Base-by-base conservation (phyloP, 768 basidiomycete genomes). In the Termitomyces sp. region DNA sequence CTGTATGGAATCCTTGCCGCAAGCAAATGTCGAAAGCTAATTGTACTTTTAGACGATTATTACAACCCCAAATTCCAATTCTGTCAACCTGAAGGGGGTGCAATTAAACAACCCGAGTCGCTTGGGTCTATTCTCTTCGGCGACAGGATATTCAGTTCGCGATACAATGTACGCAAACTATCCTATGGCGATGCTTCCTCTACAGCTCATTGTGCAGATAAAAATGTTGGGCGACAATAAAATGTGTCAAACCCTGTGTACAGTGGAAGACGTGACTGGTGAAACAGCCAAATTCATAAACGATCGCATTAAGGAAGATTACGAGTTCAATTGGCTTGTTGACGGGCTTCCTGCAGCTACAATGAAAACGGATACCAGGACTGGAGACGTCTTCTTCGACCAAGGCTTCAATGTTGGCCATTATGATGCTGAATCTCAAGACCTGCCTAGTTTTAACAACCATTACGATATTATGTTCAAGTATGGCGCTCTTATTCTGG, bases 101-200 rank as follows among this genome's bases (percentile, higher is more conserved):
- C 86, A 22, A 72, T 83, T 68, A 83, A 83, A 65, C 86, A 87
- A 68, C 89, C 93, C 3, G 95, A 95, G 71, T 89, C 87, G 1
- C 76, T 98, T 30, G 96, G 96, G 6, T 92, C 92, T 18, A 95
- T 98, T 66, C 76, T 98, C n/a, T 97, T 97, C 64, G 96, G 96
- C 16, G 96, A 98, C 77, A 81, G 96, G 62, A 93, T 98, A 65
- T 92, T 94, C 72, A 86, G 88, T 67, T 93, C 93, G 3, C 91
- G 88, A 2, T 98, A 93, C 68, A 83, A 95, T 63, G 91, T 93
- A 61, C 56, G 87, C 75, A 46, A 22, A 58, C 9, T 24, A 36
- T 54, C 44, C 37, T 22, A 22, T 13, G 22, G 46, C 6, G 13
- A 13, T 41, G 2, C 24, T 16, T 20, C n/a, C 11, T 41, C 18